Conservation (phyloP, 176 grass and related monocot species). For the Miscanthus lutarioriparius region DNA sequence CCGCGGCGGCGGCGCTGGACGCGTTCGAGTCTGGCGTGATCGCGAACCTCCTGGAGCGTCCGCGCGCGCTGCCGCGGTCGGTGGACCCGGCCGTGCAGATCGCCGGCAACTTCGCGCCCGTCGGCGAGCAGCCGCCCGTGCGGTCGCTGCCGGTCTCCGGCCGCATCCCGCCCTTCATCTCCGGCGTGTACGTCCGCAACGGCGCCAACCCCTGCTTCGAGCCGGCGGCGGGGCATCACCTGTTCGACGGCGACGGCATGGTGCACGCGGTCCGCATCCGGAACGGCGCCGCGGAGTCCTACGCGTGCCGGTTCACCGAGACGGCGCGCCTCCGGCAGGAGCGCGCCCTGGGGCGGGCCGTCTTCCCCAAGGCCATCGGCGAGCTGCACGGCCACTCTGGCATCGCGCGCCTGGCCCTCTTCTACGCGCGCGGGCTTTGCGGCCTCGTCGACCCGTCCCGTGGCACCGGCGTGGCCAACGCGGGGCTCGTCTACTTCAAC, state of each 20-base stretch:
- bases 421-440: conserved; percentile 59
- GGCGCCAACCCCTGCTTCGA: conserved; percentile 79
- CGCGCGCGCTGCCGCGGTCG: conserved; percentile 48
- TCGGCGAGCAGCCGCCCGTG: conserved; percentile 49
- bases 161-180: conserved; percentile 67
- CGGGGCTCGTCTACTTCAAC: conserved; percentile 80
- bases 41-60: conserved; percentile 53
- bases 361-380: conserved; percentile 95
- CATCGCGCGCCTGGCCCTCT: conserved; percentile 62
- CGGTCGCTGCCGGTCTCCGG: conserved; percentile 42
- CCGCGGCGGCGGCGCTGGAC: conserved; percentile 57
- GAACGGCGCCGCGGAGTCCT: conserved; percentile 61
- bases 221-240: conserved; percentile 66
- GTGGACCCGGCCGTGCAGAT: conserved; percentile 78
- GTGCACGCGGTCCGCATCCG: conserved; percentile 68
- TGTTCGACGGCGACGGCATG: conserved; percentile 97
- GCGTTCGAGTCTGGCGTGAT: conserved; percentile 55
- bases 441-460: conserved; percentile 59
- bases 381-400: conserved; percentile 93
- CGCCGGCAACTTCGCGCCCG: conserved; percentile 73
- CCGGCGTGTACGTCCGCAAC: conserved; percentile 80
- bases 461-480: conserved; percentile 90
- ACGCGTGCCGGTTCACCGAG: conserved; percentile 84
- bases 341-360: conserved; percentile 16
- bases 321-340: conserved; percentile 63